Percentiles rank a stretch among this genome's conserved stretches.
These are phyloP conservation scores for Omphalotus olearius DNA, from an alignment of 1,284 basidiomycete genomes.

Conservation along the genomic window DNA sequence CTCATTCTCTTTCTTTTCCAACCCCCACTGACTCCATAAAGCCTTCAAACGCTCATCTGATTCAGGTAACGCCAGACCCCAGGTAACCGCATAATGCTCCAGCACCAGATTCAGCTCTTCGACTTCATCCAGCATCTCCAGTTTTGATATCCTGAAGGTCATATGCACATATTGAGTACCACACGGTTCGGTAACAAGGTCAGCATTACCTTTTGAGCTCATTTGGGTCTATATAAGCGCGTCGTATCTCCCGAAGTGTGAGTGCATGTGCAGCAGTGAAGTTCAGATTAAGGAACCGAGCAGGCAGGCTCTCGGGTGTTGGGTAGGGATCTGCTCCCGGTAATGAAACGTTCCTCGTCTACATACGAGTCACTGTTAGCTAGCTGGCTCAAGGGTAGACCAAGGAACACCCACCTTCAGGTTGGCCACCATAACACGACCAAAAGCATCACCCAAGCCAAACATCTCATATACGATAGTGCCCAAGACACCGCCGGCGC, in stretches of 20 bases:
- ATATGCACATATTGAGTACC: not conserved
- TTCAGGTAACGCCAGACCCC: constrained; percentile 43
- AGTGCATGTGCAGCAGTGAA: constrained; percentile 54
- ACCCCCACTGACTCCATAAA: constrained; percentile 36
- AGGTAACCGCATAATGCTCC: constrained; percentile 83
- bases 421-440: constrained; percentile 84
- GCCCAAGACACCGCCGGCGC: constrained; percentile 36
- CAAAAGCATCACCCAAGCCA: constrained; percentile 79
- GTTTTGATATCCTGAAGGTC: constrained; percentile 60
- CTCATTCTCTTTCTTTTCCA: constrained; percentile 21
- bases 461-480: constrained; percentile 88
- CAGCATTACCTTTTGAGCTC: constrained; percentile 62
- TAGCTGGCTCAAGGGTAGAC: not conserved
- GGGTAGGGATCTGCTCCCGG: constrained; percentile 70
- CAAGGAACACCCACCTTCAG: constrained; percentile 50
- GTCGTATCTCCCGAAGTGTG: constrained; percentile 67
- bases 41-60: constrained; percentile 12
- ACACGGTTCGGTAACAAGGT: constrained; percentile 1
- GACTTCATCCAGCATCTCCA: constrained; percentile 87
- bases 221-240: constrained; percentile 41
- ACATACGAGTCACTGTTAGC: not conserved
- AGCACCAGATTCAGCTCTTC: constrained; percentile 90
- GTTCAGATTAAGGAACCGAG: constrained; percentile 56
- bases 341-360: constrained; percentile 73
- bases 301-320: constrained; percentile 51